phyloP scores from a whole-genome alignment of 768 basidiomycete species.

The Trametes gibbosa region DNA sequence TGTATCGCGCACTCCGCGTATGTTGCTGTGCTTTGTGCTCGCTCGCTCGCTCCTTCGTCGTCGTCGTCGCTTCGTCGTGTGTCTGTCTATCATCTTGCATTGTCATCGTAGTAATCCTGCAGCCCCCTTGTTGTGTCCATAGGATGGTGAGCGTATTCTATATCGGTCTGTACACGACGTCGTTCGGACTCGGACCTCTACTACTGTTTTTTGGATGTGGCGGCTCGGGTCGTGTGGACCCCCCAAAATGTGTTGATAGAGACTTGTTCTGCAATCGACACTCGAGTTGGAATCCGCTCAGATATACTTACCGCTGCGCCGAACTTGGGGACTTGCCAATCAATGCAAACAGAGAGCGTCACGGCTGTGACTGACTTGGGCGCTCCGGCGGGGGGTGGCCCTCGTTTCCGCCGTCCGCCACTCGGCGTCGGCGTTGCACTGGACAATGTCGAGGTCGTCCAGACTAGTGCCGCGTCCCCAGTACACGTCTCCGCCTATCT shows the following conservation, averaged over 20 bases:
- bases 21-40: constrained; percentile 19
- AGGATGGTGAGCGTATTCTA: constrained; percentile 15
- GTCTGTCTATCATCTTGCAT: constrained; percentile 16
- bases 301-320: no score
- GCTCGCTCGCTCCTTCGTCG: not conserved
- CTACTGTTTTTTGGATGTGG: not conserved
- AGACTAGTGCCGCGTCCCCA: constrained; percentile 2
- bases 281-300: no score
- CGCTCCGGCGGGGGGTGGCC: not conserved
- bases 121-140: constrained; percentile 12
- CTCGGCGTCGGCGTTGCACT: constrained; percentile 2
- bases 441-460: constrained; percentile 10
- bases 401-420: not conserved
- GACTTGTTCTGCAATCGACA: no score
- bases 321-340: constrained; percentile 2
- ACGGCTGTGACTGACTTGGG: not conserved
- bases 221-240: not conserved
- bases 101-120: constrained; percentile 16
- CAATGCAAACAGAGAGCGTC: no score
- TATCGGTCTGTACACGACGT: constrained; percentile 4
- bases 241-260: not conserved
- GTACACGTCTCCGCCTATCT: not conserved
- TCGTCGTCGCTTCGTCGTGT: constrained; percentile 14
- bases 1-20: constrained; percentile 9
- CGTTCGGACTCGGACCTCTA: not conserved